Conservation (phyloP, 2,329 filamentous ascomycete genomes). For the Colletotrichum lini region DNA sequence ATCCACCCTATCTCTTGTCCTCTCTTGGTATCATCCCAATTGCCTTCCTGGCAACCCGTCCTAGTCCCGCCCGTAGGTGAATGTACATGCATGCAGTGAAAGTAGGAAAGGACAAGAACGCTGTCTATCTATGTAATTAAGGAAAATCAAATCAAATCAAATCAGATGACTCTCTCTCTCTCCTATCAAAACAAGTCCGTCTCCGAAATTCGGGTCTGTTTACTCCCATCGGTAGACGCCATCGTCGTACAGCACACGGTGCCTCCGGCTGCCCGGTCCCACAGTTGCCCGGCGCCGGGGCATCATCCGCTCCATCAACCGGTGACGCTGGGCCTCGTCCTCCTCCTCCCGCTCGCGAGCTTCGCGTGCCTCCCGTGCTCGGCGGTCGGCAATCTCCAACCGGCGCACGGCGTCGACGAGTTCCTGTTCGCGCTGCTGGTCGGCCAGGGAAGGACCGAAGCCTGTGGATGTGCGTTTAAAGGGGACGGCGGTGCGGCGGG, state of each 20-base stretch:
- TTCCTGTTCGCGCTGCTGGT: constrained; percentile 49
- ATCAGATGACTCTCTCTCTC: constrained; percentile 1
- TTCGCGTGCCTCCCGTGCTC: constrained; percentile 52
- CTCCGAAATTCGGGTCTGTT: constrained; percentile 29
- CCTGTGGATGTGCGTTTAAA: constrained; percentile 37
- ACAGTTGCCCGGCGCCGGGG: constrained; percentile 55
- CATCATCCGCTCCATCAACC: constrained; percentile 58
- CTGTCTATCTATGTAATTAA: constrained; percentile 27
- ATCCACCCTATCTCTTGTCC: neutral
- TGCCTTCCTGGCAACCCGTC: neutral
- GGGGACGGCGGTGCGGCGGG: constrained; percentile 53
- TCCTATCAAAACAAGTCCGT: neutral
- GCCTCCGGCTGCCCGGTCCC: constrained; percentile 53
- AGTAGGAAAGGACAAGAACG: constrained; percentile 21
- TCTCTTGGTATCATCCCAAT: constrained; percentile 30
- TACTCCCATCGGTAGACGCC: constrained; percentile 58
- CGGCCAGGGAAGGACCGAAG: constrained; percentile 20
- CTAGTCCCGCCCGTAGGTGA: constrained; percentile 6
- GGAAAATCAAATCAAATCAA: neutral
- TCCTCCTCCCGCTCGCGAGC: constrained; percentile 52
- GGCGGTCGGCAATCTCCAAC: constrained; percentile 48
- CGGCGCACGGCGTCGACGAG: constrained; percentile 52
- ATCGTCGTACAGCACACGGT: constrained; percentile 55
- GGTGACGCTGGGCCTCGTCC: constrained; percentile 56
- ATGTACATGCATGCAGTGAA: constrained; percentile 17